Base-by-base conservation (phyloP, 805 yeast genomes). In the Myxozyma sirexii region DNA sequence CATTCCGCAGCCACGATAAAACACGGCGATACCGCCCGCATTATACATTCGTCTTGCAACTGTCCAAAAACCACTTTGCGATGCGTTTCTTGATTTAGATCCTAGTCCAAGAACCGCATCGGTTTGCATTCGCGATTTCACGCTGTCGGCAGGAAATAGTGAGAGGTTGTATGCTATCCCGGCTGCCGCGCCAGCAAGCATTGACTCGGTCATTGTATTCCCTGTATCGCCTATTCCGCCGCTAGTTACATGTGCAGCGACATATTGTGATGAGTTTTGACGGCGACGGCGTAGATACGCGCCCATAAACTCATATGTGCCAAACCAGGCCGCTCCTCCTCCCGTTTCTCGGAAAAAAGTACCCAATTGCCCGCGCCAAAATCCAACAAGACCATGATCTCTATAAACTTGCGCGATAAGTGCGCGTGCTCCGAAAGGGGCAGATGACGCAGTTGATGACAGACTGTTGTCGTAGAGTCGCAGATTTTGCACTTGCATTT, bases 261-360 rank as follows among this genome's bases (percentile, higher is more conserved):
- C 10, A 29, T 7, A n/a, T n/a, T n/a, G n/a, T 31, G 42, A 4
- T 35, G 19, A n/a, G 4, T 19, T 3, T 13, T 13, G 35, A 21
- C 53, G 38, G 5, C 43, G 53, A 13, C 17, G 38, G 59, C 56
- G 55, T 6, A 82, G 75, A 17, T 68, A 64, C 1, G 68, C 67
- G 21, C 76, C 71, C 6, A 81, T 74, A 46, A 79, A 75, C 70
- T 91, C 97, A 72, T 91, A 91, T 19, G 94, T 83, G 0, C 96
- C 92, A 75, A 92, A 92, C 97, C 97, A 92, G 1, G 93, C 85
- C 3, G 96, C 89, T 1, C 97, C 88, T 7, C 97, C 97, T 29
- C 91, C 86, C 41, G 89, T 80, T 71, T 92, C 98, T 68, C 97
- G 80, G 1, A 88, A 63, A 48, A 90, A 74, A 0, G 98, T 92